Evolutionary conservation across 208 protist genomes (phyloP).

Genomic region (Leptomonas pyrrhocoris): DNA sequence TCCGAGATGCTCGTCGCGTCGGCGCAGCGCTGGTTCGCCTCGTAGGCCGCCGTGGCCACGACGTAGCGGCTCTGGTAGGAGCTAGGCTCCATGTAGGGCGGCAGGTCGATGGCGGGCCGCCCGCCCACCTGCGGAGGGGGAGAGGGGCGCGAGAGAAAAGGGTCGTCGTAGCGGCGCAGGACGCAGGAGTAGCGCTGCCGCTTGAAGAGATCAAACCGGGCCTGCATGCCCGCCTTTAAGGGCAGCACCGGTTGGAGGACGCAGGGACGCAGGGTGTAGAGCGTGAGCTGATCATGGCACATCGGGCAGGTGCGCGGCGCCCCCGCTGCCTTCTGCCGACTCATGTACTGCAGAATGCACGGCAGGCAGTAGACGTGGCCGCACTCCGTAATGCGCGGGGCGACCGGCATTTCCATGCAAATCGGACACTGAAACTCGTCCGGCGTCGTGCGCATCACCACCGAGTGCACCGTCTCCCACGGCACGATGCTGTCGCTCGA

Average conservation of each 20-base stretch:
- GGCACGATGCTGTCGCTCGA: conserved; percentile 61
- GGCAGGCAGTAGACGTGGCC: conserved; percentile 85
- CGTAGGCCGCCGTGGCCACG: conserved; percentile 52
- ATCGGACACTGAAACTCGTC: conserved; percentile 87
- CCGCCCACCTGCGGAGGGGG: conserved; percentile 2
- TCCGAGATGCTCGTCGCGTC: conserved; percentile 61
- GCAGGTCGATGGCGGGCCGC: conserved; percentile 37
- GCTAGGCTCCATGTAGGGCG: conserved; percentile 51
- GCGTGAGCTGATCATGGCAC: conserved; percentile 60
- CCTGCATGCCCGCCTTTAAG: conserved; percentile 34
- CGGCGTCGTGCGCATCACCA: conserved; percentile 73
- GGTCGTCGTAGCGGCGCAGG: conserved; percentile 76
- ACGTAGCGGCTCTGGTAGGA: conserved; percentile 77
- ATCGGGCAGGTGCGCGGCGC: conserved; percentile 76
- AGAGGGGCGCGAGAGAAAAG: conserved; percentile 2
- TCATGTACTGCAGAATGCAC: conserved; percentile 79
- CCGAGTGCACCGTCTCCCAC: conserved; percentile 82
- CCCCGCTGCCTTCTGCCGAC: conserved; percentile 40
- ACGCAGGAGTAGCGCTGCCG: conserved; percentile 59
- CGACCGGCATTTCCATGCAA: conserved; percentile 71
- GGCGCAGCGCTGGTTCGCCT: conserved; percentile 46
- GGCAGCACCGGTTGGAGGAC: conserved; percentile 49
- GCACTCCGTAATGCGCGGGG: conserved; percentile 85
- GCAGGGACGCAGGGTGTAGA: conserved; percentile 62
- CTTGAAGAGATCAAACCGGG: conserved; percentile 73